Evolutionary conservation across 257 asterid genomes (phyloP).

Genomic region (Prunella vulgaris): DNA sequence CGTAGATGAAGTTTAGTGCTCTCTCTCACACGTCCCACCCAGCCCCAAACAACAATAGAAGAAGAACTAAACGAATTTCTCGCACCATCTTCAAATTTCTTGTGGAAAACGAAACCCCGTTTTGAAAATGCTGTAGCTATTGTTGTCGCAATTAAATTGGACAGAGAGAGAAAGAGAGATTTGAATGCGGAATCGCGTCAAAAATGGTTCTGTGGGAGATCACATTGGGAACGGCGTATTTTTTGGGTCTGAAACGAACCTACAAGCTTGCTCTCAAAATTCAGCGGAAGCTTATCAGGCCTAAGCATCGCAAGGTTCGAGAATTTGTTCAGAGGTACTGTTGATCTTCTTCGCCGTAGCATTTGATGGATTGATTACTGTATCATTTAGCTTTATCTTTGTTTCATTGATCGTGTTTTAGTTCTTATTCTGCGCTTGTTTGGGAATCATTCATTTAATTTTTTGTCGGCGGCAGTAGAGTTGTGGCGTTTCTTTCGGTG

Average conservation of each 20-base stretch:
- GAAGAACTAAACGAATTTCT: slow-evolving; percentile 8
- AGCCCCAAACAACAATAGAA: not conserved
- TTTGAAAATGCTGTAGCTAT: not conserved
- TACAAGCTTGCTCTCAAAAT: slow-evolving; percentile 65
- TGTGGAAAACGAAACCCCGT: slow-evolving; percentile 29
- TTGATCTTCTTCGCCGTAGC: not conserved
- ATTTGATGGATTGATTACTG: not conserved
- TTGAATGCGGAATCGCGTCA: slow-evolving; percentile 3
- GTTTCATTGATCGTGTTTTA: not conserved
- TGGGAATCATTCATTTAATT: not conserved
- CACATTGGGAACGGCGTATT: slow-evolving; percentile 83
- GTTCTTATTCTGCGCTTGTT: not conserved
- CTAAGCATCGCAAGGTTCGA: slow-evolving; percentile 46
- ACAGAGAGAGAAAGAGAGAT: slow-evolving; percentile 3
- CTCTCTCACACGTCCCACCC: not conserved
- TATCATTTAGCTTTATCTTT: not conserved
- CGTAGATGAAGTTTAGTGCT: too few relatives aligned
- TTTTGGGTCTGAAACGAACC: slow-evolving; percentile 76
- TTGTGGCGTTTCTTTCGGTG: not conserved
- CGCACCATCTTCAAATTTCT: slow-evolving; percentile 24
- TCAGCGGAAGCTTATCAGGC: slow-evolving; percentile 69
- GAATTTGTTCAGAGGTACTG: slow-evolving; percentile 58
- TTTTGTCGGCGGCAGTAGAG: too few relatives aligned
- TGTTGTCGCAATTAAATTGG: slow-evolving; percentile 1
- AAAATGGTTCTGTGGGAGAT: slow-evolving; percentile 93